Evolutionary conservation across 129 eudicot genomes (phyloP), one percentile per base, ranked within the genome.

Genomic region (Mikania micrantha): DNA sequence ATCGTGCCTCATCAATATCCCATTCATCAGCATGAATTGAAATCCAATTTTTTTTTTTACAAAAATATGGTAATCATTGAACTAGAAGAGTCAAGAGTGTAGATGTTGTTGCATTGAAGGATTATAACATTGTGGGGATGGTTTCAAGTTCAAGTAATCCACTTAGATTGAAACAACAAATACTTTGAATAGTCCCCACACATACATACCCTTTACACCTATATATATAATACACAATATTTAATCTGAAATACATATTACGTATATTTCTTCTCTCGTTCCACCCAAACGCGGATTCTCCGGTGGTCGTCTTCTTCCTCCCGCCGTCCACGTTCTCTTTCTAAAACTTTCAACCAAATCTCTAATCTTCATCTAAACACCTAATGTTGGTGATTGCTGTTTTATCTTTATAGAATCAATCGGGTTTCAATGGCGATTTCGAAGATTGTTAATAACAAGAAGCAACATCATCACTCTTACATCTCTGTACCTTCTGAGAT

Each of bases 401-500:
- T n/a, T n/a, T n/a, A n/a, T n/a, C n/a, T n/a, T n/a, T n/a, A n/a
- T n/a, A n/a, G 5, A 1, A 24, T 3, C 9, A 41, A 60, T 63
- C n/a, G 32, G 28, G 9, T 16, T 7, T 34, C 31, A 72, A 88
- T 88, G 96, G 86, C 86, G 10, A 83, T 80, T 3, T 78, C 87
- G 25, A 85, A 85, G 71, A 75, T 15, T 59, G 74, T 60, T 7
- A 74, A 31, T 57, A 80, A 67, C 73, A 79, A 78, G 74, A 87
- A 83, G 71, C 81, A 78, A 38, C 88, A 75, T 22, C 59, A 65
- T 53, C 78, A 75, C 4, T 66, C 76, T 45, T 88, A 84, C 84
- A 88, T 92, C 15, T 77, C 98, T 24, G 95, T 88, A 11, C 95
- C 96, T 9, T 84, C 98, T 31, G 87, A 85, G n/a, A 71, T 92